These are phyloP conservation scores for Aspergillus sp. DNA, from an alignment of 2,329 filamentous ascomycete species.

Conservation along the genomic window DNA sequence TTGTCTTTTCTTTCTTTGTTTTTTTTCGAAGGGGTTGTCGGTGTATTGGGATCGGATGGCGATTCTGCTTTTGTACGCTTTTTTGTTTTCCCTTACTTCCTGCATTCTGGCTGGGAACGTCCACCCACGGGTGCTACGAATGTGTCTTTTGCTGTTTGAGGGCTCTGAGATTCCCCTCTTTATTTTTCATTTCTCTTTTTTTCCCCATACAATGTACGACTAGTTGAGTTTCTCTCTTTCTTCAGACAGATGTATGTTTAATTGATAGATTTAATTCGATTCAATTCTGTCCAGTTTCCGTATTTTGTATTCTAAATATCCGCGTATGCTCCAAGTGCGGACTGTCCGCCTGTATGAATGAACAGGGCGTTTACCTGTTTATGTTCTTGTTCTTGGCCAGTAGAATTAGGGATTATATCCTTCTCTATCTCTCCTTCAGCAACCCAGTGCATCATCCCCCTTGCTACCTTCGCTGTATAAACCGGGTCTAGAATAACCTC, in stretches of 20 bases:
- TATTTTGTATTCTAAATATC: slow-evolving; percentile 12
- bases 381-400: neutral
- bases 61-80: neutral
- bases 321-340: slow-evolving; percentile 33
- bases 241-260: slow-evolving; percentile 16
- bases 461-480: slow-evolving; percentile 36
- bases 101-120: neutral
- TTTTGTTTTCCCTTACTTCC: slow-evolving; percentile 12
- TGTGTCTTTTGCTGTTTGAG: neutral
- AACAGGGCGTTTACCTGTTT: slow-evolving; percentile 34
- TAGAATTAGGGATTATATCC: slow-evolving; percentile 10
- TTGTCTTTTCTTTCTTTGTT: neutral
- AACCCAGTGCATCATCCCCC: slow-evolving; percentile 28
- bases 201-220: slow-evolving; percentile 6
- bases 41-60: neutral
- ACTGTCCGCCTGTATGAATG: slow-evolving; percentile 39
- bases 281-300: neutral
- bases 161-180: slow-evolving; percentile 8
- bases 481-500: slow-evolving; percentile 35
- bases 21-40: neutral
- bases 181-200: slow-evolving; percentile 8
- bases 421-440: slow-evolving; percentile 19
- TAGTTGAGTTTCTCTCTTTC: neutral
- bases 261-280: slow-evolving; percentile 18
- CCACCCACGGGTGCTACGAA: neutral